Percentiles rank a stretch among this genome's conserved stretches.
Evolutionary conservation across 1,139 yeast genomes (phyloP).

Genomic region (Meyerozyma carpophila): DNA sequence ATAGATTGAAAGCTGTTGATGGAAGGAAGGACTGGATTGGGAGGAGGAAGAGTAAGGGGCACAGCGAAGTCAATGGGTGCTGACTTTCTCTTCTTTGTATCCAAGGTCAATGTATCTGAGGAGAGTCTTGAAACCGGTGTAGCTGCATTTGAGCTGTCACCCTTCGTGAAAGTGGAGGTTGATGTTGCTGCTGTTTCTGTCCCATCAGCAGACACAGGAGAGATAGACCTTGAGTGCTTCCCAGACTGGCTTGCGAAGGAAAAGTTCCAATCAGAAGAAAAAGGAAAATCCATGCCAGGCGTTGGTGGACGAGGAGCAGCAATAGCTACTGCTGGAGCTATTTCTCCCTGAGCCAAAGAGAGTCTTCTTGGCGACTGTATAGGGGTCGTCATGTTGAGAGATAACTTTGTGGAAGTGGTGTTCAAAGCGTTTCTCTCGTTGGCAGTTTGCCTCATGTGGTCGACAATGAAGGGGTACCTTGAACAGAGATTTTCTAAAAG

Average conservation of each 20-base stretch:
- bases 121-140: slow-evolving; percentile 4
- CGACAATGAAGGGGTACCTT: slow-evolving; percentile 52
- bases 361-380: not conserved
- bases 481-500: slow-evolving; percentile 48
- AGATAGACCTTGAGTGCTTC: slow-evolving; percentile 17
- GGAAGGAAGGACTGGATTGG: slow-evolving; percentile 30
- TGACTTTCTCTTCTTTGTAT: not conserved
- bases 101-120: not conserved
- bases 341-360: not conserved
- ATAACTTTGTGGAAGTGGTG: slow-evolving; percentile 3
- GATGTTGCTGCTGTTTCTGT: slow-evolving; percentile 4
- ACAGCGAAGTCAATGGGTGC: not conserved
- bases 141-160: slow-evolving; percentile 5
- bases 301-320: not conserved
- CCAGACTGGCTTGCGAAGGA: slow-evolving; percentile 2
- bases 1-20: slow-evolving; percentile 22
- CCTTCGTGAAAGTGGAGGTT: slow-evolving; percentile 3
- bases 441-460: slow-evolving; percentile 59
- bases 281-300: slow-evolving; percentile 1
- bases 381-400: slow-evolving; percentile 1
- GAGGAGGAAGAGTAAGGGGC: slow-evolving; percentile 23
- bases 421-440: slow-evolving; percentile 34
- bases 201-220: slow-evolving; percentile 15
- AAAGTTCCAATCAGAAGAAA: slow-evolving; percentile 13
- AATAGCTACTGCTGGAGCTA: not conserved